phyloP scores from a whole-genome alignment of 1,284 basidiomycete species.

The Rhodotorula sp. region DNA sequence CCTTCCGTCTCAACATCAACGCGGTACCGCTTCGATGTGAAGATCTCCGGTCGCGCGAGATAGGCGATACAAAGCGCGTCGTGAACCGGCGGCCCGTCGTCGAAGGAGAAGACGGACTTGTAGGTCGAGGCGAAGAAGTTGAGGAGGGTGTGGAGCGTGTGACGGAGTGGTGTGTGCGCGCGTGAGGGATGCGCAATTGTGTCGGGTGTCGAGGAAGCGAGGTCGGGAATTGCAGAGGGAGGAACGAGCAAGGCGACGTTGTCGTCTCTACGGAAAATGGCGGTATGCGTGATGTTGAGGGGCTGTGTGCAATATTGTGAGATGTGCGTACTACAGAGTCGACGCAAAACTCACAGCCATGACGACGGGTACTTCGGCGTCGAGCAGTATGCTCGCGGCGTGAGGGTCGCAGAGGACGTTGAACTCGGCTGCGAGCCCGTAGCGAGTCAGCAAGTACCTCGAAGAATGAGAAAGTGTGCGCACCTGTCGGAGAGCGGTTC shows the following conservation, averaged over 20 bases:
- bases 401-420: conserved; percentile 73
- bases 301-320: conserved; percentile 48
- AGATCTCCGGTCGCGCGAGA: conserved; percentile 63
- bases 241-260: conserved; percentile 57
- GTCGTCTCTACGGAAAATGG: conserved; percentile 60
- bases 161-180: conserved; percentile 59
- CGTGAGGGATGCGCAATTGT: conserved; percentile 1
- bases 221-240: conserved; percentile 4
- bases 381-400: conserved; percentile 64
- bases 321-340: background rate
- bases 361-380: conserved; percentile 49
- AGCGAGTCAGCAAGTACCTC: background rate
- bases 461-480: background rate
- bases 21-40: conserved; percentile 60
- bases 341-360: conserved; percentile 56
- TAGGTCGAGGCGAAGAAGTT: conserved; percentile 57
- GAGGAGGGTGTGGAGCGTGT: conserved; percentile 69
- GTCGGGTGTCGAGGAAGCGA: conserved; percentile 6
- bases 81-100: conserved; percentile 74
- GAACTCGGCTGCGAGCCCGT: conserved; percentile 57
- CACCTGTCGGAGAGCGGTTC: conserved; percentile 66
- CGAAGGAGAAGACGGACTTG: conserved; percentile 69
- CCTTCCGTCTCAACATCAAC: conserved; percentile 73
- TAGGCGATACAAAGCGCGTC: conserved; percentile 76
- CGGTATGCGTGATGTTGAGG: conserved; percentile 77